These are phyloP conservation scores for Tubosaeta sp. DNA, from an alignment of 768 basidiomycete genomes.

Conservation along the genomic window DNA sequence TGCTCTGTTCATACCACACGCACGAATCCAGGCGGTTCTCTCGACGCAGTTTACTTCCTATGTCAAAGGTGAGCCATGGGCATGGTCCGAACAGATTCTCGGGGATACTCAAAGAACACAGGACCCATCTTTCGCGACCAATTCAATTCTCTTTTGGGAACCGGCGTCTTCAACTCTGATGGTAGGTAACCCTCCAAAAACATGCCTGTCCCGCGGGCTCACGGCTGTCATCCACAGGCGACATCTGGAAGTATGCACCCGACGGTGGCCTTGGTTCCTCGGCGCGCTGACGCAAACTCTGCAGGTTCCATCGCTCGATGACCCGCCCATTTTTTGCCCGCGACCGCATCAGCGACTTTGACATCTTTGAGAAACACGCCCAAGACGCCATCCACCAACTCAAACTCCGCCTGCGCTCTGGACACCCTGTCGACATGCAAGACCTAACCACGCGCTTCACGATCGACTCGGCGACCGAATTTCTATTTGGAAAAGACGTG, in stretches of 20 bases:
- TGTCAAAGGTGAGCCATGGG: slow-evolving; percentile 33
- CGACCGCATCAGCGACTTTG: slow-evolving; percentile 38
- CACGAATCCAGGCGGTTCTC: slow-evolving; percentile 34
- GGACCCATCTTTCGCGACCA: slow-evolving; percentile 24
- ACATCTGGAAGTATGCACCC: slow-evolving; percentile 36
- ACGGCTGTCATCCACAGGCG: slow-evolving; percentile 16
- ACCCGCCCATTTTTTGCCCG: slow-evolving; percentile 40
- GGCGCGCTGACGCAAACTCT: neutral
- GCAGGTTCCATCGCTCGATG: slow-evolving; percentile 40
- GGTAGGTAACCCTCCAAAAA: slow-evolving; percentile 14
- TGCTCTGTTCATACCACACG: neutral
- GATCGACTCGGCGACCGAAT: slow-evolving; percentile 55
- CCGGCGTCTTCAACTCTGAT: slow-evolving; percentile 41
- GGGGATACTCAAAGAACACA: slow-evolving; percentile 1
- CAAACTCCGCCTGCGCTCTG: slow-evolving; percentile 31
- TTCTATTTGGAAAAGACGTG: slow-evolving; percentile 46
- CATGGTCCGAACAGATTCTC: slow-evolving; percentile 1
- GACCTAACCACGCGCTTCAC: slow-evolving; percentile 45
- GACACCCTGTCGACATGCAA: slow-evolving; percentile 41
- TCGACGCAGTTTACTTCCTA: slow-evolving; percentile 43
- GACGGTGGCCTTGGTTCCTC: neutral
- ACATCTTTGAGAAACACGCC: slow-evolving; percentile 37
- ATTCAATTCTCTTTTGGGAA: slow-evolving; percentile 30
- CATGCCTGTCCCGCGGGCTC: neutral
- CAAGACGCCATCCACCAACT: slow-evolving; percentile 31